phyloP scores from a whole-genome alignment of 306 rosid genomes.

The Citrullus amarus region DNA sequence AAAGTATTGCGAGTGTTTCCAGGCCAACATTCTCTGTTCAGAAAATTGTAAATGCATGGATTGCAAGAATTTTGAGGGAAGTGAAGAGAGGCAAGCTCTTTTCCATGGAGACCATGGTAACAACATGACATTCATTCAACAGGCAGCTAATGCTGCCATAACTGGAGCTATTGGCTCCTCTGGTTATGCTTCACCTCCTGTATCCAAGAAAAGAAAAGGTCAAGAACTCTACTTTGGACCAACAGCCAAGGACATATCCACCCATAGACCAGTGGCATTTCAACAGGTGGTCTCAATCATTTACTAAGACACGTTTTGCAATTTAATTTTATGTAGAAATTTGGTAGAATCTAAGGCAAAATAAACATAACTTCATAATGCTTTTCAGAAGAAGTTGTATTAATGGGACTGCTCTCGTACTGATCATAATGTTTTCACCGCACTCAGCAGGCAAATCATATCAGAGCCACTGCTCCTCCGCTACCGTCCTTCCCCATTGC shows the following conservation, averaged over 20 bases:
- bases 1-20: constrained; percentile 96
- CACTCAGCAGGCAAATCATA: constrained; percentile 53
- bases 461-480: constrained; percentile 42
- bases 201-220: constrained; percentile 67
- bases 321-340: neutral
- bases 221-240: constrained; percentile 65
- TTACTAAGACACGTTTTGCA: neutral
- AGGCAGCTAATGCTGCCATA: constrained; percentile 98
- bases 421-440: neutral
- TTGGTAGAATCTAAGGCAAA: neutral
- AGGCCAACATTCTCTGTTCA: constrained; percentile 97
- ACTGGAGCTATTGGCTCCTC: constrained; percentile 98
- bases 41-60: constrained; percentile 98
- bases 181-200: constrained; percentile 75
- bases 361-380: neutral
- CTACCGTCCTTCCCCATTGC: constrained; percentile 43
- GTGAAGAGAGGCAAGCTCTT: constrained; percentile 97
- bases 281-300: constrained; percentile 55
- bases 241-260: constrained; percentile 57
- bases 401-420: neutral
- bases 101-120: constrained; percentile 83
- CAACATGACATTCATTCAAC: constrained; percentile 66
- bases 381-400: neutral
- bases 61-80: constrained; percentile 99
- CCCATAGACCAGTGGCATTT: constrained; percentile 50